A percentile compares a stretch with the other conserved stretches of the same genome.
phyloP scores from a whole-genome alignment of 2,329 filamentous ascomycete species.

The Colletotrichum abscissum region DNA sequence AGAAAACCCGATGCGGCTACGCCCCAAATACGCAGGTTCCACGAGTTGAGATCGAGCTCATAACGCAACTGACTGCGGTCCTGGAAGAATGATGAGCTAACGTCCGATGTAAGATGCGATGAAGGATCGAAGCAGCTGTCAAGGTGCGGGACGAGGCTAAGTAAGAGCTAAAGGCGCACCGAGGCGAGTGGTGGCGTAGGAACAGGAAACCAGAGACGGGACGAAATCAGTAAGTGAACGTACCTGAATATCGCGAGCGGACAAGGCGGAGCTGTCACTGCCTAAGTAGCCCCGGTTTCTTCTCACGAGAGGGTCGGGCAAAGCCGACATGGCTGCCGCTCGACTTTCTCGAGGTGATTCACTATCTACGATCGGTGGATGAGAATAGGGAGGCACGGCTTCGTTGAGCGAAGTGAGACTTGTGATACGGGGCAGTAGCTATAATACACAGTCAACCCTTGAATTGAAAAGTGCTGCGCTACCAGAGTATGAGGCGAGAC shows the following conservation, averaged over 20 bases:
- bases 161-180: not conserved
- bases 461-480: not conserved
- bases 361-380: not conserved
- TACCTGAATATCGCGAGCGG: slow-evolving; percentile 61
- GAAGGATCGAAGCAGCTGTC: slow-evolving; percentile 9
- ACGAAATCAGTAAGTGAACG: slow-evolving; percentile 36
- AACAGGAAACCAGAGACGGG: not conserved
- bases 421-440: not conserved
- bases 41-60: slow-evolving; percentile 64
- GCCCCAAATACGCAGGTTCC: slow-evolving; percentile 66
- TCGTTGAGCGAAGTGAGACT: slow-evolving; percentile 2
- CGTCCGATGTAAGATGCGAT: not conserved
- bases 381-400: not conserved
- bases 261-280: slow-evolving; percentile 61
- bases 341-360: not conserved
- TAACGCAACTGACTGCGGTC: slow-evolving; percentile 64
- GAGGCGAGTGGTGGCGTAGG: not conserved
- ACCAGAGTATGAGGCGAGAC: not conserved
- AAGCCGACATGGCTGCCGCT: slow-evolving; percentile 44
- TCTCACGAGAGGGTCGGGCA: slow-evolving; percentile 42
- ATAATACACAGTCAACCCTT: not conserved
- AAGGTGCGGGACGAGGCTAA: not conserved
- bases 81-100: slow-evolving; percentile 41
- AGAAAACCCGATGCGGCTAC: slow-evolving; percentile 66
- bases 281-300: slow-evolving; percentile 63